phyloP scores from a whole-genome alignment of 352 stramenopile species.

The Globisporangium nodosum region DNA sequence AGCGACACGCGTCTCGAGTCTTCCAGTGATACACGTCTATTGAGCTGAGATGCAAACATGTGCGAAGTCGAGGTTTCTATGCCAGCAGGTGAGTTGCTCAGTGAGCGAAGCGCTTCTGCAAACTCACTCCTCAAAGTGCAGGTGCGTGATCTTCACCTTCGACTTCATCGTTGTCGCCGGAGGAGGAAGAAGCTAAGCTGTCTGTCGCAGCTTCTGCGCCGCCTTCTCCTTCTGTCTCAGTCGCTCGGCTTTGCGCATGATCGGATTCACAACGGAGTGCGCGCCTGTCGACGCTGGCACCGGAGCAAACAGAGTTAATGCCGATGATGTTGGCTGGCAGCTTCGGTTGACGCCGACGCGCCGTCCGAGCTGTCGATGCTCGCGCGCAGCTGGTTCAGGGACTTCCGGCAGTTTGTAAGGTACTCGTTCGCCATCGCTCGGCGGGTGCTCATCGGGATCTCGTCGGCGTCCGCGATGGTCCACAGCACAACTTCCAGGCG shows the following conservation, averaged over 20 bases:
- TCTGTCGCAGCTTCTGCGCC: neutral
- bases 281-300: too few species aligned
- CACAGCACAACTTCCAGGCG: slow-evolving; percentile 43
- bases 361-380: neutral
- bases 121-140: slow-evolving; percentile 28
- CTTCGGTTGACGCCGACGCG: neutral
- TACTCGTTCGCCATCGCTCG: slow-evolving; percentile 36
- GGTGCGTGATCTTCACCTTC: slow-evolving; percentile 13
- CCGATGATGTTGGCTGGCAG: neutral
- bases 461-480: slow-evolving; percentile 20
- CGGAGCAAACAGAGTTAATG: neutral
- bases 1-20: too few species aligned
- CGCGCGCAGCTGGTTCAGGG: slow-evolving; percentile 7
- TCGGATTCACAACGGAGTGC: neutral
- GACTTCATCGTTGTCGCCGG: neutral
- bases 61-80: neutral
- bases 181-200: too few species aligned
- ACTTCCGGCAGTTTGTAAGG: slow-evolving; percentile 39
- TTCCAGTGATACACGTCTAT: too few species aligned
- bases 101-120: neutral
- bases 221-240: neutral
- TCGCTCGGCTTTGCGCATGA: neutral
- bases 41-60: too few species aligned
- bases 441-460: slow-evolving; percentile 22
- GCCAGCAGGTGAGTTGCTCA: neutral